Percentiles rank a stretch among this genome's conserved stretches.
These are phyloP conservation scores for Besnoitia besnoiti DNA, from an alignment of 169 alveolate genomes.

Conservation along the genomic window DNA sequence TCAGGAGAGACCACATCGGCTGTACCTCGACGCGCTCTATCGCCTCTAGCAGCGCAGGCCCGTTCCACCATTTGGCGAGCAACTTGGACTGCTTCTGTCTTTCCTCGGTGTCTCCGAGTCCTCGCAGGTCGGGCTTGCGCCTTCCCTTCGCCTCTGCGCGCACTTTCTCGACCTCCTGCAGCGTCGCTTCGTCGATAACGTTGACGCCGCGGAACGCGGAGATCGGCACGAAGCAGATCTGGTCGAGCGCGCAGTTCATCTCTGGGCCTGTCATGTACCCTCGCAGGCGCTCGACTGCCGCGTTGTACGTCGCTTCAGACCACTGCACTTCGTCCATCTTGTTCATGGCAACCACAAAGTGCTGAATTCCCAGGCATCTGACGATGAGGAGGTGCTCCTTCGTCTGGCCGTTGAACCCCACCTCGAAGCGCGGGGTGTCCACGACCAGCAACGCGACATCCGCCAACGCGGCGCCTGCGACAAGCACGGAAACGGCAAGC, in stretches of 20 bases:
- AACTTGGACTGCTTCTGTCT: neutral
- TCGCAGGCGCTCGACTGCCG: slow-evolving; percentile 20
- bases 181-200: slow-evolving; percentile 7
- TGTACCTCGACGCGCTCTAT: slow-evolving; percentile 35
- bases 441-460: slow-evolving; percentile 96
- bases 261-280: slow-evolving; percentile 60
- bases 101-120: slow-evolving; percentile 3
- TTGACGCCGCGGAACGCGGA: slow-evolving; percentile 57
- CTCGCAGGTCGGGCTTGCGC: neutral
- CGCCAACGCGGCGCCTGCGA: slow-evolving; percentile 87
- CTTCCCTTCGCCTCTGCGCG: neutral
- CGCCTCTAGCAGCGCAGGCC: slow-evolving; percentile 13
- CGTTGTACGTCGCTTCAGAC: slow-evolving; percentile 27
- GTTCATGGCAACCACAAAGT: slow-evolving; percentile 89
- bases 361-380: slow-evolving; percentile 87
- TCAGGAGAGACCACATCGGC: neutral
- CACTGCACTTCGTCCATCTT: slow-evolving; percentile 86
- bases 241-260: slow-evolving; percentile 29
- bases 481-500: neutral
- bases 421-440: slow-evolving; percentile 25
- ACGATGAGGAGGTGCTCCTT: slow-evolving; percentile 92
- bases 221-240: slow-evolving; percentile 44
- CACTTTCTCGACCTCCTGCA: neutral
- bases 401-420: slow-evolving; percentile 93
- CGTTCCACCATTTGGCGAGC: slow-evolving; percentile 56